Evolutionary conservation across 441 rosid genomes (phyloP).

Genomic region (Jatropha multifida): DNA sequence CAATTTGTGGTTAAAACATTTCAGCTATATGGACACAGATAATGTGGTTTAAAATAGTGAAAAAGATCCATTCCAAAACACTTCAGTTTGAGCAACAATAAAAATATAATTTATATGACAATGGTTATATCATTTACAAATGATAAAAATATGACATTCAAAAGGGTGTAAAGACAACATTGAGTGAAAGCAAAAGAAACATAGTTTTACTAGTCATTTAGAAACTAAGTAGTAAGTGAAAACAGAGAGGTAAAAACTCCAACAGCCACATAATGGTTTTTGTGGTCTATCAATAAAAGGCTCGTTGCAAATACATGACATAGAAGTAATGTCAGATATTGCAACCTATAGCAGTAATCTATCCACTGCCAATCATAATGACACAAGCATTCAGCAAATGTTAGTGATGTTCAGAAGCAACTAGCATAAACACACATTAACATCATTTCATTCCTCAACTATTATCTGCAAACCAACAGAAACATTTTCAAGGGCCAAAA

Average conservation of each 20-base stretch:
- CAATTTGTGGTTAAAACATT: slow-evolving; percentile 1
- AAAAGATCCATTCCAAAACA: not conserved
- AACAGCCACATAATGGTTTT: not conserved
- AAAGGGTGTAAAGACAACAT: not conserved
- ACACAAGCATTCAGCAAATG: not conserved
- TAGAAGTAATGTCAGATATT: not conserved
- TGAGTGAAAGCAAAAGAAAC: not conserved
- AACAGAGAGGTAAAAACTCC: not conserved
- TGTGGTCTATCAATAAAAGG: not conserved
- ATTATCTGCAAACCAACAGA: slow-evolving; percentile 11
- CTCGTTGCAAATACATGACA: not conserved
- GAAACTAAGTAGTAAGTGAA: not conserved
- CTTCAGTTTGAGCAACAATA: not conserved
- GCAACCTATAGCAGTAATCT: not conserved
- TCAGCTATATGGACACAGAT: slow-evolving; percentile 6
- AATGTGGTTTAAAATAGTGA: not conserved
- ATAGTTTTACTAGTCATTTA: not conserved
- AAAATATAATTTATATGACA: not conserved
- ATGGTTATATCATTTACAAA: not conserved
- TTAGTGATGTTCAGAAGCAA: not conserved
- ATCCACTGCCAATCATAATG: slow-evolving; percentile 5
- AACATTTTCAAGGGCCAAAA: slow-evolving; percentile 15
- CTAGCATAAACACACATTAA: slow-evolving; percentile 7
- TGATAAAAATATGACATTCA: not conserved
- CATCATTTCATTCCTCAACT: slow-evolving; percentile 9